Conservation (phyloP, 768 basidiomycete genomes). For the Trametes elegans region DNA sequence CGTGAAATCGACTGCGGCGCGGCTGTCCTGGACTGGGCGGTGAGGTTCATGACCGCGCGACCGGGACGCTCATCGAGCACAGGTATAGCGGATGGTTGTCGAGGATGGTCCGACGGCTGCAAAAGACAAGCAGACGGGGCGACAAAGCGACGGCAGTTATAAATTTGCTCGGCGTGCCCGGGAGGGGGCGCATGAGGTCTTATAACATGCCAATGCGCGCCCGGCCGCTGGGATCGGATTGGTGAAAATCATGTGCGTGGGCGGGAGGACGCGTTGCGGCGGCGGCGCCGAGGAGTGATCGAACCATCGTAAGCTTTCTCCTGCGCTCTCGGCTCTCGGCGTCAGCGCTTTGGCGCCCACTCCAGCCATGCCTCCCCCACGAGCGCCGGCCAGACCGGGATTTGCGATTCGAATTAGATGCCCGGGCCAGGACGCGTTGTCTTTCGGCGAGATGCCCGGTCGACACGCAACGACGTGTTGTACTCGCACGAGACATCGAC, state of each 20-base stretch:
- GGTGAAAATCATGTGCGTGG: slow-evolving; percentile 8
- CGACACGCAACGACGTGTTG: too few species aligned
- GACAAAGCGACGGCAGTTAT: neutral
- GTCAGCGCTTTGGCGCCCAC: too few species aligned
- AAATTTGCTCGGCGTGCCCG: neutral
- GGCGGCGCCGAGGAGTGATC: slow-evolving; percentile 15
- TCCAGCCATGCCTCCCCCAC: neutral
- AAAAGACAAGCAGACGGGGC: neutral
- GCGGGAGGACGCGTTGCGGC: slow-evolving; percentile 7
- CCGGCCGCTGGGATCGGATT: neutral
- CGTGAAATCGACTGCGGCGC: slow-evolving; percentile 9
- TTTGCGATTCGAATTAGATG: neutral
- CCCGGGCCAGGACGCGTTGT: neutral
- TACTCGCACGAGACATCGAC: too few species aligned
- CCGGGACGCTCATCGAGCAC: slow-evolving; percentile 3
- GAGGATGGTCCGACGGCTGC: neutral
- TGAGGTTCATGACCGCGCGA: slow-evolving; percentile 14
- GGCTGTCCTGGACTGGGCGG: slow-evolving; percentile 1
- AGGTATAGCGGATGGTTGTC: neutral
- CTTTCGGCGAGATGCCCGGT: neutral
- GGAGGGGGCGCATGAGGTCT: neutral
- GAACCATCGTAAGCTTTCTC: slow-evolving; percentile 4
- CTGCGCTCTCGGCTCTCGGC: neutral
- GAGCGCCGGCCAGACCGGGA: neutral
- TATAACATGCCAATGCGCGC: neutral